Conservation (phyloP, 192 early-diverging fungal species). For the Backusella parvicylindrica region DNA sequence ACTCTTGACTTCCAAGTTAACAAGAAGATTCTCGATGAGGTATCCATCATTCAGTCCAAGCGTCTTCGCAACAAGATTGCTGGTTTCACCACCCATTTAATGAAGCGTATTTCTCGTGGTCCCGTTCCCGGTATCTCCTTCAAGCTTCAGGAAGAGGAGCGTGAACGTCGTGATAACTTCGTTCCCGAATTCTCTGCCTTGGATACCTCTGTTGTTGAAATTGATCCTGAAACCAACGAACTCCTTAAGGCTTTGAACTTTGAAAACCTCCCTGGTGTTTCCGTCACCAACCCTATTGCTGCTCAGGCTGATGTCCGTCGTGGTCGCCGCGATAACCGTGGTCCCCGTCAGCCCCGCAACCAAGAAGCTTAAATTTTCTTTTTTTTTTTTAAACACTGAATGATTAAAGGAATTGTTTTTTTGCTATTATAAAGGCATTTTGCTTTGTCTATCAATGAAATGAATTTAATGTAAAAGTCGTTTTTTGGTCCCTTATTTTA, state of each 20-base stretch:
- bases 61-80: conserved; percentile 99
- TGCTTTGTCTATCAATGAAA: background rate
- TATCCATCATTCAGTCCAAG: conserved; percentile 97
- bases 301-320: conserved; percentile 34
- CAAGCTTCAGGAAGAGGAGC: conserved; percentile 99
- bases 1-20: conserved; percentile 99
- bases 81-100: conserved; percentile 99
- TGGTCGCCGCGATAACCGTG: conserved; percentile 13
- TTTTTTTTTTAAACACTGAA: background rate
- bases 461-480: too few relatives aligned
- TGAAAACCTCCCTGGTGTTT: conserved; percentile 85
- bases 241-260: conserved; percentile 97
- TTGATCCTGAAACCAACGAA: conserved; percentile 91
- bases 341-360: conserved; percentile 22
- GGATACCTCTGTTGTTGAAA: conserved; percentile 84
- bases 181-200: conserved; percentile 98
- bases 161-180: conserved; percentile 99
- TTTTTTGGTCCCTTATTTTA: too few relatives aligned
- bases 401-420: background rate
- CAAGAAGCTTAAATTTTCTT: conserved; percentile 10
- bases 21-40: conserved; percentile 98
- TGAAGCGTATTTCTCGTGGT: conserved; percentile 98
- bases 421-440: too few relatives aligned
- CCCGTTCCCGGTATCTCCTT: conserved; percentile 99
- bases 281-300: conserved; percentile 52